A percentile compares a stretch with the other conserved stretches of the same genome.
phyloP scores from a whole-genome alignment of 2,329 filamentous ascomycete genomes.

The Ophiostoma sp. region DNA sequence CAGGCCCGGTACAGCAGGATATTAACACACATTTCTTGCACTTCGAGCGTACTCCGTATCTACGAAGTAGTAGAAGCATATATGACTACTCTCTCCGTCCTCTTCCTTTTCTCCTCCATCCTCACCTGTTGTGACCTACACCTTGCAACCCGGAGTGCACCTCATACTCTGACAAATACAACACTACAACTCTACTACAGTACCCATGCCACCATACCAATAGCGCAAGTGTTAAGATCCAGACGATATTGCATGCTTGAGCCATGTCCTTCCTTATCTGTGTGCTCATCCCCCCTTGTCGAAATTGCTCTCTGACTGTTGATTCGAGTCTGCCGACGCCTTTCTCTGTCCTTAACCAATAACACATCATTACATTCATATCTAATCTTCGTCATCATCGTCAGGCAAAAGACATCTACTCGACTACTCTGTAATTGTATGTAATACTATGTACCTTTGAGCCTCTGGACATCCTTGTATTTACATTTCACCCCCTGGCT shows the following conservation, averaged over 20 bases:
- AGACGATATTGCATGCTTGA: neutral
- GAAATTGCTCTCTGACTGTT: neutral
- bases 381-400: neutral
- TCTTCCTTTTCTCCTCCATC: neutral
- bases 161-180: neutral
- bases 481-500: conserved; percentile 6
- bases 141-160: neutral
- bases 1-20: neutral
- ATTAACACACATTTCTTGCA: neutral
- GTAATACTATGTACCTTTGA: neutral
- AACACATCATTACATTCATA: neutral
- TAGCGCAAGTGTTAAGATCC: neutral
- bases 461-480: conserved; percentile 1
- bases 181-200: neutral
- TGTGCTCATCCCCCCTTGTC: neutral
- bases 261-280: neutral
- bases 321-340: neutral
- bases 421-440: neutral
- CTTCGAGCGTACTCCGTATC: neutral
- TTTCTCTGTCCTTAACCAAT: neutral
- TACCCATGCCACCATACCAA: neutral
- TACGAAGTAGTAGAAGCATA: no score
- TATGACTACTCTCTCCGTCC: neutral
- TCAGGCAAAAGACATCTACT: neutral
- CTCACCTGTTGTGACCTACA: neutral